phyloP scores from a whole-genome alignment of 2,329 filamentous ascomycete species.

The Colletotrichum echinochloae region DNA sequence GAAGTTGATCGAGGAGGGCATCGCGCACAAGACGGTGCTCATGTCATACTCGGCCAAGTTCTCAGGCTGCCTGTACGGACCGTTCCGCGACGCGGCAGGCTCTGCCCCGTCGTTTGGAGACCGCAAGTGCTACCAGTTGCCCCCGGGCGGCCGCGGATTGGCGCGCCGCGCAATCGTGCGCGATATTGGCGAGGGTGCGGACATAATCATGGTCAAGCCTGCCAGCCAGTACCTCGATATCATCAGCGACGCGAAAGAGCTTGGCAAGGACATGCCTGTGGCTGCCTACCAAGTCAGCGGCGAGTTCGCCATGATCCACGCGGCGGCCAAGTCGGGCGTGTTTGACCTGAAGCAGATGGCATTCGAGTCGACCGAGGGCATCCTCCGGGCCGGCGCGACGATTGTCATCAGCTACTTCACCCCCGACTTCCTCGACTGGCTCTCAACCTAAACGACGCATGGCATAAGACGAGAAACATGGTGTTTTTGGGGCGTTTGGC shows the following conservation, averaged over 20 bases:
- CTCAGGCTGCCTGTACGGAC: slow-evolving; percentile 94
- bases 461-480: slow-evolving; percentile 18
- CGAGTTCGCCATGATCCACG: slow-evolving; percentile 98
- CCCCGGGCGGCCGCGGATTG: slow-evolving; percentile 89
- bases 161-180: slow-evolving; percentile 89
- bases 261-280: slow-evolving; percentile 90
- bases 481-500: slow-evolving; percentile 32
- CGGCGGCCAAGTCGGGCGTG: slow-evolving; percentile 93
- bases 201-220: slow-evolving; percentile 99
- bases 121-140: slow-evolving; percentile 95
- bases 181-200: slow-evolving; percentile 93
- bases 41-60: slow-evolving; percentile 99
- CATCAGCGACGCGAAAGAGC: slow-evolving; percentile 95
- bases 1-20: slow-evolving; percentile 94
- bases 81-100: slow-evolving; percentile 95
- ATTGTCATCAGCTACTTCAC: slow-evolving; percentile 97
- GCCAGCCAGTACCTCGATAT: slow-evolving; percentile 97
- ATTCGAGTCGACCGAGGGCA: slow-evolving; percentile 93
- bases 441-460: slow-evolving; percentile 58
- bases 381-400: slow-evolving; percentile 89
- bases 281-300: slow-evolving; percentile 98
- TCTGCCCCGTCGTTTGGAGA: slow-evolving; percentile 93
- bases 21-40: slow-evolving; percentile 89
- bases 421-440: slow-evolving; percentile 80
- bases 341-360: slow-evolving; percentile 96